Conservation (phyloP, 2,329 filamentous ascomycete genomes). For the Westerdykella aurantiaca region DNA sequence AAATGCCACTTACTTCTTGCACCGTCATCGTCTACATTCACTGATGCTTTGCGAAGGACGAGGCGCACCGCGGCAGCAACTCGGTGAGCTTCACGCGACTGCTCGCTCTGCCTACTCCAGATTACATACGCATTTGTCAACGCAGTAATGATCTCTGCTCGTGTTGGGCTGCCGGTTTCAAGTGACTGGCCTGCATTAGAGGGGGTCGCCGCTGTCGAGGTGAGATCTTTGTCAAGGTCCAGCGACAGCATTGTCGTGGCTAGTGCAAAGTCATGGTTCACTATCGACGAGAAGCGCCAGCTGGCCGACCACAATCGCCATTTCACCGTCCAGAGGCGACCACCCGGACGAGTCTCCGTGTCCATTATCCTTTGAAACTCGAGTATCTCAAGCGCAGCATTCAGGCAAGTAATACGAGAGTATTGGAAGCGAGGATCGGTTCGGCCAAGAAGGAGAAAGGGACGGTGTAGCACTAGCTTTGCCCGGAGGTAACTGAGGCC, state of each 20-base stretch:
- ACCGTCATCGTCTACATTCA: constrained; percentile 6
- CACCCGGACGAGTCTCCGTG: constrained; percentile 37
- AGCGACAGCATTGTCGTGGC: constrained; percentile 46
- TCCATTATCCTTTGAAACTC: constrained; percentile 42
- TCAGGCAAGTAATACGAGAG: constrained; percentile 42
- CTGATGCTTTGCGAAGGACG: constrained; percentile 20
- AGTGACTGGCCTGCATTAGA: no score
- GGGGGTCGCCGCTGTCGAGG: neutral
- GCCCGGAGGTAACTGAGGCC: constrained; percentile 29
- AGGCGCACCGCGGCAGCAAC: constrained; percentile 24
- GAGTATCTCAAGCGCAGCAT: constrained; percentile 43
- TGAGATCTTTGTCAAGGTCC: constrained; percentile 34
- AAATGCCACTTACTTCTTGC: constrained; percentile 12
- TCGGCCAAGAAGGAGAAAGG: constrained; percentile 32
- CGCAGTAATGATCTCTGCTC: constrained; percentile 19
- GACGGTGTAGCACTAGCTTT: constrained; percentile 34
- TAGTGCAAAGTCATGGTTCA: constrained; percentile 45
- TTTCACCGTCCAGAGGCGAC: constrained; percentile 20
- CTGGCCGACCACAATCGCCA: constrained; percentile 37
- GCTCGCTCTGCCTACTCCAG: constrained; percentile 20
- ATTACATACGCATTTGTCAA: constrained; percentile 18
- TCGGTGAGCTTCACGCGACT: constrained; percentile 28
- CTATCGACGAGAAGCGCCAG: constrained; percentile 42
- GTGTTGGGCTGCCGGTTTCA: constrained; percentile 15
- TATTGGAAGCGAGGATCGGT: constrained; percentile 34